Evolutionary conservation across 495 filamentous ascomycete species (phyloP).

Genomic region (Neurospora sp.): DNA sequence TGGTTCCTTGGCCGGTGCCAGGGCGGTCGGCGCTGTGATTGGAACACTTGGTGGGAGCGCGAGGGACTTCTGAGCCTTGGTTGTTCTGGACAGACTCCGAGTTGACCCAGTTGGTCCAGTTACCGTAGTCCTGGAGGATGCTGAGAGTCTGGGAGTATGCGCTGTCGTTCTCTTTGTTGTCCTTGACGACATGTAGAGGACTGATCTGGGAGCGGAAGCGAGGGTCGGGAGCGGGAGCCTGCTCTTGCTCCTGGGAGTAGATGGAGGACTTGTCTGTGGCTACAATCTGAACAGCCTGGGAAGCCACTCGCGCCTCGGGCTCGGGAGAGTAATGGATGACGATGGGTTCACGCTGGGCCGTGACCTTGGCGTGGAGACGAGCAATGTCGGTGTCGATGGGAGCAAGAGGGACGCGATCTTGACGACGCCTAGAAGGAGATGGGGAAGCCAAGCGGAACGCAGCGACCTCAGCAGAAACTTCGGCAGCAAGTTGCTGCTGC

Average conservation of each 20-base stretch:
- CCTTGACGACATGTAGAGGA: conserved; percentile 19
- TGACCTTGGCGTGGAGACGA: conserved; percentile 2
- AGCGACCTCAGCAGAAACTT: not conserved
- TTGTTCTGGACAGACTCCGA: not conserved
- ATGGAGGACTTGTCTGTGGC: conserved; percentile 8
- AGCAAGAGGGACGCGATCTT: not conserved
- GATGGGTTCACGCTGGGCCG: not conserved
- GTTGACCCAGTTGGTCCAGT: conserved; percentile 4
- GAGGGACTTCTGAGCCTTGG: not conserved
- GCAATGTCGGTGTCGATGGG: conserved; percentile 11
- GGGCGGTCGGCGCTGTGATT: not conserved
- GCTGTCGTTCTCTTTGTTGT: not conserved
- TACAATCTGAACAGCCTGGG: not conserved
- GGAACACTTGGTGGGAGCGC: not conserved
- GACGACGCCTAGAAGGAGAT: not conserved
- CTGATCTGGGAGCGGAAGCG: conserved; percentile 5
- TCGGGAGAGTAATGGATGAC: conserved; percentile 1
- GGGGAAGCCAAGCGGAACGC: not conserved
- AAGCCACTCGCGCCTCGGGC: not conserved
- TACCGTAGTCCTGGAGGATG: conserved; percentile 16
- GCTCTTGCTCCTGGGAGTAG: conserved; percentile 15
- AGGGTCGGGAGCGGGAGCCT: not conserved
- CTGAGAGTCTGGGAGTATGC: conserved; percentile 5
- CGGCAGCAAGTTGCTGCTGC: not conserved
- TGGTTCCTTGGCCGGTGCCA: not conserved